phyloP scores from a whole-genome alignment of 2,329 filamentous ascomycete genomes.

The Fusarium robinianum region DNA sequence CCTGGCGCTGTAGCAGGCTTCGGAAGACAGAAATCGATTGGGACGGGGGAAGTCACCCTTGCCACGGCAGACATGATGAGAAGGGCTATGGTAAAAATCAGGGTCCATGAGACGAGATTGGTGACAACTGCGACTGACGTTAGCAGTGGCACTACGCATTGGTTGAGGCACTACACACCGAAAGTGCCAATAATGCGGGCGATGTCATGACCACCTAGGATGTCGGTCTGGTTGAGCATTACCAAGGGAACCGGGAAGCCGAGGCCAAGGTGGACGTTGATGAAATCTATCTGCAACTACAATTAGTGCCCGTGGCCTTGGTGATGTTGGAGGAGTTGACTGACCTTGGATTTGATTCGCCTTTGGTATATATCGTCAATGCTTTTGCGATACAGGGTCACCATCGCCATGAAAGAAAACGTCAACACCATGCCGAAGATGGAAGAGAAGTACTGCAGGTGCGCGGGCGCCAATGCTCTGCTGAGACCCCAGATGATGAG shows the following conservation, averaged over 20 bases:
- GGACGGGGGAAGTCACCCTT: constrained; percentile 5
- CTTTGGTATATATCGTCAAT: constrained; percentile 38
- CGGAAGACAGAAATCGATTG: constrained; percentile 13
- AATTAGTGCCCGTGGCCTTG: constrained; percentile 3
- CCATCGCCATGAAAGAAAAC: constrained; percentile 42
- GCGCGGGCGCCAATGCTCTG: constrained; percentile 37
- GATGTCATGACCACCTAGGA: constrained; percentile 42
- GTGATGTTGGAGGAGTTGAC: background rate
- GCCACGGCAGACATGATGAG: constrained; percentile 19
- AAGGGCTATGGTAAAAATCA: constrained; percentile 38
- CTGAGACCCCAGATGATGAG: constrained; percentile 53
- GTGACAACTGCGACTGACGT: constrained; percentile 39
- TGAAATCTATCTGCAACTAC: constrained; percentile 49
- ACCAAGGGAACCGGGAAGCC: constrained; percentile 57
- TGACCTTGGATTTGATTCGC: constrained; percentile 43
- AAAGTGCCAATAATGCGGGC: constrained; percentile 51
- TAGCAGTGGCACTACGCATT: constrained; percentile 4
- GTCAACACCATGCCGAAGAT: constrained; percentile 53
- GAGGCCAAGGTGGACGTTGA: constrained; percentile 56
- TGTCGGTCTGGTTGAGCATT: constrained; percentile 47
- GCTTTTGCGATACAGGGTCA: constrained; percentile 20
- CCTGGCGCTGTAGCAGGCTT: constrained; percentile 2
- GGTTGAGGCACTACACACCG: constrained; percentile 38
- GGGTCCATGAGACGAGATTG: constrained; percentile 43
- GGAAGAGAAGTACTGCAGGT: constrained; percentile 52